Evolutionary conservation across 2,329 filamentous ascomycete species (phyloP).

Genomic region (Diaporthe velutina): DNA sequence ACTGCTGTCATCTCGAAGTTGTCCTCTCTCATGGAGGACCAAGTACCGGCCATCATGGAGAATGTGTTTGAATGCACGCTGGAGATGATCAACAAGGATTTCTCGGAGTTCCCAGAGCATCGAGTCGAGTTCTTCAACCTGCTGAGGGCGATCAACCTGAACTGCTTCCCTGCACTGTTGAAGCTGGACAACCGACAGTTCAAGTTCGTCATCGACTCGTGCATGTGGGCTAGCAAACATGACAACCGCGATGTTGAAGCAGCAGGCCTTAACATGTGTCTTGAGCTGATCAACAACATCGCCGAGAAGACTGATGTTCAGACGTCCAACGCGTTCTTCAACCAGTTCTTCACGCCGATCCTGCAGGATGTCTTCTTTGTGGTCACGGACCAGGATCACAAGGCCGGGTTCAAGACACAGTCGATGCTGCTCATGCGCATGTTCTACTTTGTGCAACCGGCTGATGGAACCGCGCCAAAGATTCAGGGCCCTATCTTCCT

Average conservation of each 20-base stretch:
- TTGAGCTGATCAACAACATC: constrained; percentile 97
- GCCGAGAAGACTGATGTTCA: constrained; percentile 88
- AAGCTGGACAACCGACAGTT: constrained; percentile 97
- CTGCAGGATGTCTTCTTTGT: constrained; percentile 99
- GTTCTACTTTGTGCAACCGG: constrained; percentile 92
- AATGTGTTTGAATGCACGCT: constrained; percentile 98
- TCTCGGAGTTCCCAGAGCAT: constrained; percentile 98
- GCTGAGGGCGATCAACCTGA: constrained; percentile 93
- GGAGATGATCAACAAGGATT: constrained; percentile 99
- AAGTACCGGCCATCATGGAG: constrained; percentile 97
- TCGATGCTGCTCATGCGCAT: constrained; percentile 93
- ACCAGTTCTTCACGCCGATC: constrained; percentile 95
- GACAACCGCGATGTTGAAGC: constrained; percentile 98
- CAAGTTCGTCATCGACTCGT: constrained; percentile 99
- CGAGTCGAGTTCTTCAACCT: constrained; percentile 99
- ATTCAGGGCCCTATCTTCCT: constrained; percentile 93
- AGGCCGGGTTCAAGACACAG: constrained; percentile 99
- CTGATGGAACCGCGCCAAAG: constrained; percentile 79
- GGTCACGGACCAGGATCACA: constrained; percentile 96
- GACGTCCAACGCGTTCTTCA: constrained; percentile 96
- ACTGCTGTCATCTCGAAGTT: constrained; percentile 97
- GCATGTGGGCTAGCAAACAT: constrained; percentile 99
- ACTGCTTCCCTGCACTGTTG: constrained; percentile 94
- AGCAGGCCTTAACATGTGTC: constrained; percentile 96
- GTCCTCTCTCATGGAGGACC: constrained; percentile 96